Conservation (phyloP, 202 grass and related monocot genomes). For the Bolboschoenoplectus hybrid region DNA sequence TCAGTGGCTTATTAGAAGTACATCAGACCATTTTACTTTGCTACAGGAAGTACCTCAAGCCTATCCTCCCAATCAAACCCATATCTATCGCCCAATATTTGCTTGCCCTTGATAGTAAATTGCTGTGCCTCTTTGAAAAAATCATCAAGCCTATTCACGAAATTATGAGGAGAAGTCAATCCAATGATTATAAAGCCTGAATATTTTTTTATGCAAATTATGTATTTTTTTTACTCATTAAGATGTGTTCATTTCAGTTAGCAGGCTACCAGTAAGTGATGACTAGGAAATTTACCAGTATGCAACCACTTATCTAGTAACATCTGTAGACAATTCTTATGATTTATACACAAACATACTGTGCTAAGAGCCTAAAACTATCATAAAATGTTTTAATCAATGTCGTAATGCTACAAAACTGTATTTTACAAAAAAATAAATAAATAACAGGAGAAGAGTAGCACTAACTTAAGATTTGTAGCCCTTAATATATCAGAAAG, state of each 20-base stretch:
- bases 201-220: background rate
- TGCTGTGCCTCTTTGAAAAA: slow-evolving; percentile 77
- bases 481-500: slow-evolving; percentile 64
- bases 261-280: slow-evolving; percentile 1
- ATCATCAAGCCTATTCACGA: slow-evolving; percentile 53
- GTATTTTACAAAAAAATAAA: background rate
- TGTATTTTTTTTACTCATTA: background rate
- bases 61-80: slow-evolving; percentile 74
- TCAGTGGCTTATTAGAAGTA: slow-evolving; percentile 28
- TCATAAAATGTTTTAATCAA: slow-evolving; percentile 16
- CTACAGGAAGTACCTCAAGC: slow-evolving; percentile 56
- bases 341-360: background rate
- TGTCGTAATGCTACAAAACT: background rate
- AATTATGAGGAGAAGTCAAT: slow-evolving; percentile 15
- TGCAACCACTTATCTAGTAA: background rate
- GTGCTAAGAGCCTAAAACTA: background rate
- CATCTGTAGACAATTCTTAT: background rate
- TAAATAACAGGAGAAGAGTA: slow-evolving; percentile 6
- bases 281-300: background rate
- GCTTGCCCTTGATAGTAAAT: slow-evolving; percentile 56
- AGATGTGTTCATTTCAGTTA: slow-evolving; percentile 9
- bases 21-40: background rate
- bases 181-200: background rate
- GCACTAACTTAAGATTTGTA: slow-evolving; percentile 65
- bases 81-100: slow-evolving; percentile 50